phyloP scores from a whole-genome alignment of 2,329 filamentous ascomycete genomes.

The Gyromitra esculenta region DNA sequence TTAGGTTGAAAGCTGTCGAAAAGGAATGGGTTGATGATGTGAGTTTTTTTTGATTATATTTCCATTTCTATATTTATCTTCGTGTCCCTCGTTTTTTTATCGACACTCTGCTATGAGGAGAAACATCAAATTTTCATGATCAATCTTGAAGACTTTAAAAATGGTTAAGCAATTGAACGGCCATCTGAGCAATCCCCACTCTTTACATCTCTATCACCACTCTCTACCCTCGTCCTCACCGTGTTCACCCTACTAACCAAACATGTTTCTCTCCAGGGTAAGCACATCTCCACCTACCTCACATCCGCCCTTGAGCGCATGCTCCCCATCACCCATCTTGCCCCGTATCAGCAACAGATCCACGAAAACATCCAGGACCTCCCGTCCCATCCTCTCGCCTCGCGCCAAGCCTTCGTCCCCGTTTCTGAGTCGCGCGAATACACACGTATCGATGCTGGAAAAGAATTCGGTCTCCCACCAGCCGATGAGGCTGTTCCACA shows the following conservation, averaged over 20 bases:
- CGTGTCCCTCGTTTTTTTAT: constrained; percentile 6
- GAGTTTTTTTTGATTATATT: constrained; percentile 62
- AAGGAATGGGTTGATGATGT: constrained; percentile 80
- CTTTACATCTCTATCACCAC: neutral
- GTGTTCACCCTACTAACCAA: constrained; percentile 30
- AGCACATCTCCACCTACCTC: constrained; percentile 53
- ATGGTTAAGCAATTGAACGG: constrained; percentile 56
- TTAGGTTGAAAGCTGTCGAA: constrained; percentile 85
- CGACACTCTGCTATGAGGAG: constrained; percentile 55
- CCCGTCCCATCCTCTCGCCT: constrained; percentile 55
- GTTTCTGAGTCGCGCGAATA: constrained; percentile 57
- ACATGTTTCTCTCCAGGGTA: constrained; percentile 35
- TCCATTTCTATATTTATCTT: constrained; percentile 29
- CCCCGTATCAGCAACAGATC: constrained; percentile 13
- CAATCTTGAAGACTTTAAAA: constrained; percentile 57
- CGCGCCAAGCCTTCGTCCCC: constrained; percentile 56
- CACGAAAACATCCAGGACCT: constrained; percentile 63
- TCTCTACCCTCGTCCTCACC: neutral
- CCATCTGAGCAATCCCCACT: constrained; percentile 39
- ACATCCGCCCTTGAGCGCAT: constrained; percentile 56
- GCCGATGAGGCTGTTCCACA: constrained; percentile 71
- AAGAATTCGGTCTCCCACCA: constrained; percentile 65
- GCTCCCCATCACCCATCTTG: constrained; percentile 54
- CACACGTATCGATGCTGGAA: constrained; percentile 56
- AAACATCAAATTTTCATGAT: constrained; percentile 57